Evolutionary conservation across 495 filamentous ascomycete genomes (phyloP), one percentile per base, ranked within the genome.

Genomic region (Xylaria scruposa): DNA sequence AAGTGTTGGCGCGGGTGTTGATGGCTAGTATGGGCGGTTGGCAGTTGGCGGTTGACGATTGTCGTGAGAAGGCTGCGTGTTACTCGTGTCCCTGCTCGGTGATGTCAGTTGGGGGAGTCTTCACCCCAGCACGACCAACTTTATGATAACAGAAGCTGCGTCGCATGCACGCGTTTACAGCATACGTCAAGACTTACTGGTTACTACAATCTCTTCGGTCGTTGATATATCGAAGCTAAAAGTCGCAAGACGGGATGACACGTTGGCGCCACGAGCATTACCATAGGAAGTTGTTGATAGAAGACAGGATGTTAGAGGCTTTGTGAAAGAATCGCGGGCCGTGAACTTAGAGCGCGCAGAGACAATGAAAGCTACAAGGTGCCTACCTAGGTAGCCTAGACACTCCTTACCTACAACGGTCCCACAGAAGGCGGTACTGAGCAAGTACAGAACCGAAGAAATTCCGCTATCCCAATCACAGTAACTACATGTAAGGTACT

Each of bases 41-140:
- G 36, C 19, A 21, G 40, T 44, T 42, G 68, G 5, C 21, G 31
- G 9, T 60, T 8, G 47, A 51, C 31, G 63, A 26, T 54, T 33
- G 71, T 66, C 49, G 63, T 15, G 26, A 63, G 19, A 21, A 64
- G 24, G 70, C 59, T 70, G 64, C 72, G 62, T 67, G 64, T 64
- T 72, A 19, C 31, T 68, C 70, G 42, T 49, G 75, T 75, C 70
- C 69, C 71, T 75, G 75, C 61, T 67, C 73, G 61, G 77, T 77
- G 77, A 79, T 79, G 77, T 79, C 77, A 79, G 77, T 79, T 77
- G 72, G 53, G 64, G 70, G 71, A 65, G 72, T 62, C 64, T 68
- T 53, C 64, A 74, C 51, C 58, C 60, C 65, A 69, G 69, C 69
- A 69, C 62, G 62, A 70, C 68, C 9, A 29, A 13, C 36, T 42